phyloP scores from a whole-genome alignment of 768 basidiomycete genomes.

The Leucocoprinus sp. region DNA sequence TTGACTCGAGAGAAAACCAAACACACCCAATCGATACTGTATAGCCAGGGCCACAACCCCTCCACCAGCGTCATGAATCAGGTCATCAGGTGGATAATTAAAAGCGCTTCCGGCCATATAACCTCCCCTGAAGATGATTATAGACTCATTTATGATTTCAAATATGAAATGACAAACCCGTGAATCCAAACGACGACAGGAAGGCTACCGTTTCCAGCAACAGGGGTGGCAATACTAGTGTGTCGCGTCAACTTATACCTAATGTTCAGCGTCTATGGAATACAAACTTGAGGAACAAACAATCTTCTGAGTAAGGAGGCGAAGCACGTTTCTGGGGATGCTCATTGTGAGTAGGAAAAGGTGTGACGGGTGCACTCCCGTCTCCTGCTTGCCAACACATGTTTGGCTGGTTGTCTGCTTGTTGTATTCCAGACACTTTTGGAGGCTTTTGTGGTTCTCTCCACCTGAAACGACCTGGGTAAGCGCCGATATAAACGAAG shows the following conservation, averaged over 20 bases:
- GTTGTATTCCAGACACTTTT: background rate
- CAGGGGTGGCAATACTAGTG: conserved; percentile 29
- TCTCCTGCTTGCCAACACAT: conserved; percentile 6
- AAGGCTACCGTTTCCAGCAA: conserved; percentile 15
- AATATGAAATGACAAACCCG: conserved; percentile 20
- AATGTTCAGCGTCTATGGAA: background rate
- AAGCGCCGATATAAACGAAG: background rate
- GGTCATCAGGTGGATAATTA: conserved; percentile 23
- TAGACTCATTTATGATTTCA: too few species aligned
- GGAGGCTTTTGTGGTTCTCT: conserved; percentile 16
- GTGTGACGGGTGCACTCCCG: conserved; percentile 5
- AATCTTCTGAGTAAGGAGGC: conserved; percentile 26
- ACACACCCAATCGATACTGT: conserved; percentile 38
- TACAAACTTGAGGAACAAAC: conserved; percentile 30
- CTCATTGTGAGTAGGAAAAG: conserved; percentile 16
- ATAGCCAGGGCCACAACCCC: conserved; percentile 31
- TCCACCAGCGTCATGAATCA: conserved; percentile 27
- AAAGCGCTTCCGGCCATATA: conserved; percentile 2
- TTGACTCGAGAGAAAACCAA: conserved; percentile 39
- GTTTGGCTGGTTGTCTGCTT: conserved; percentile 2
- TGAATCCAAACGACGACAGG: conserved; percentile 40
- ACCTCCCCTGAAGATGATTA: conserved; percentile 11
- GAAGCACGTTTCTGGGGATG: conserved; percentile 3
- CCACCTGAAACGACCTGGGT: conserved; percentile 17
- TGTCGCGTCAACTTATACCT: background rate